Base-by-base conservation (phyloP, 805 yeast species). In the Candida parachauliodes region DNA sequence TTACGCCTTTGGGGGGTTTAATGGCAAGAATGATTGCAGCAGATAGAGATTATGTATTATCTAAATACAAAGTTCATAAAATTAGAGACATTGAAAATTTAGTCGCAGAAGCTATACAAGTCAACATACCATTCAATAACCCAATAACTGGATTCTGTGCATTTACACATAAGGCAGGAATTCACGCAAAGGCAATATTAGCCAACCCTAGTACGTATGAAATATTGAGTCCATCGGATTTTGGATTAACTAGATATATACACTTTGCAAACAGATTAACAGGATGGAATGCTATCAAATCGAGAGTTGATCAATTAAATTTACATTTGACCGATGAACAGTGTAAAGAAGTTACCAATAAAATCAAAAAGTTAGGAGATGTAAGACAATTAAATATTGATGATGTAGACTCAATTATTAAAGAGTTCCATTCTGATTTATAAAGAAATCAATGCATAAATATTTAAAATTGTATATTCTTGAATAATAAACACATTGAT, bases 11-110 rank as follows among this genome's bases (percentile, higher is more conserved):
- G 48, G 98, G 98, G 55, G 98, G 96, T 37, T 77, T 91, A 57
- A 91, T 91, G 98, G 97, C 98, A 31, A 81, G 98, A 69, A 91
- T 91, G 98, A 88, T 93, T 59, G 96, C 95, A 44, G 96, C 98
- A 44, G 95, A 91, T 70, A 83, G 97, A 55, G 97, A 91, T 50
- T 91, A 91, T 63, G 97, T 91, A 37, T 71, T 88, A 57, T 78
- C 89, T 65, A 91, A 91, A 71, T 91, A 91, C 72, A 93, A 93
- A 72, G 71, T 91, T 52, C 95, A 89, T 71, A 91, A 91, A 76
- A 78, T 91, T 51, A 82, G 98, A 69, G 98, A 91, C 60, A 73
- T 91, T 61, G 98, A 91, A 69, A 88, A 82, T 66, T 73, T 93
- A 60, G 97, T 91, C 50, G 98, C 98, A 28, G 96, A 91, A 51